Evolutionary conservation across 2,329 filamentous ascomycete genomes (phyloP).

Genomic region (Zymoseptoria pseudotritici): DNA sequence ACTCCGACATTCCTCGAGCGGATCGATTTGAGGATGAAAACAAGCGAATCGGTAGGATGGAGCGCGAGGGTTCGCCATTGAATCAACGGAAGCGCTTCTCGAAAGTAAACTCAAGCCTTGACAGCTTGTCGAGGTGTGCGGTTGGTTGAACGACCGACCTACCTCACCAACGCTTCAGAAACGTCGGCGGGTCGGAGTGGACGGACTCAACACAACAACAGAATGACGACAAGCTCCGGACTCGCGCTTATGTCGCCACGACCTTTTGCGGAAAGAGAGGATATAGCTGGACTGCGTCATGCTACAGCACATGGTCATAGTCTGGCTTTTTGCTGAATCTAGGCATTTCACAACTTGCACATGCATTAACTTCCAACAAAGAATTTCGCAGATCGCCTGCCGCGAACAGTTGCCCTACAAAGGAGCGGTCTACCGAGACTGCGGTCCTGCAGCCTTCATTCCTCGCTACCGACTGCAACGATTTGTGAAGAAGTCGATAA

Average conservation of each 20-base stretch:
- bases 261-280: neutral
- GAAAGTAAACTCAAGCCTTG: too few relatives aligned
- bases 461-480: constrained; percentile 22
- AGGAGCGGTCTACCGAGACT: constrained; percentile 8
- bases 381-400: constrained; percentile 2
- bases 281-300: neutral
- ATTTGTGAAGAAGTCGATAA: neutral
- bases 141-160: too few relatives aligned
- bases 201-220: too few relatives aligned
- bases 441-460: constrained; percentile 14
- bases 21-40: neutral
- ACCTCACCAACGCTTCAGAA: too few relatives aligned
- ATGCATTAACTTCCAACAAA: neutral
- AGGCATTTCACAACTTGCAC: neutral
- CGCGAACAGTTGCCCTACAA: constrained; percentile 19
- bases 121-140: too few relatives aligned
- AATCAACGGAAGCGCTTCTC: too few relatives aligned
- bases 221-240: too few relatives aligned
- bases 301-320: neutral
- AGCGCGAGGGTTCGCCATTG: too few relatives aligned
- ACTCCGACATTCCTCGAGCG: neutral
- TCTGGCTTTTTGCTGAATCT: neutral
- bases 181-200: too few relatives aligned
- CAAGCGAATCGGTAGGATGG: neutral
- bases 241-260: neutral